phyloP scores from a whole-genome alignment of 129 eudicot genomes.

The Flaveria bidentis region DNA sequence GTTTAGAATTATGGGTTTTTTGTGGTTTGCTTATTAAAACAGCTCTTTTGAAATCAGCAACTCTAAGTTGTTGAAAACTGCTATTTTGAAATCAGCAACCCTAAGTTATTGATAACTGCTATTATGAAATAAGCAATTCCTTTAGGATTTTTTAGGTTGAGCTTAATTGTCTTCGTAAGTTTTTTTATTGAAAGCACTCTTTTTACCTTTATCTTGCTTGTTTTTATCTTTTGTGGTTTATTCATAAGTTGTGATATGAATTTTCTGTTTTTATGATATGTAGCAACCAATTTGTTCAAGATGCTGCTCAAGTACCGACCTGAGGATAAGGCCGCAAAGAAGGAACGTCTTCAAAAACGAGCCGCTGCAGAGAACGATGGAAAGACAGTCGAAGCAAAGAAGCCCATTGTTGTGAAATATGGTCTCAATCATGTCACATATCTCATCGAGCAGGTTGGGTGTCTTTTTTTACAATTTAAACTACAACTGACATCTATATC shows the following conservation, averaged over 20 bases:
- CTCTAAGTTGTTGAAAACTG: too few species aligned
- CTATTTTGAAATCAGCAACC: too few species aligned
- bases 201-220: too few species aligned
- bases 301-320: slow-evolving; percentile 91
- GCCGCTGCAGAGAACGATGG: slow-evolving; percentile 90
- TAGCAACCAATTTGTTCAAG: slow-evolving; percentile 86
- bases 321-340: slow-evolving; percentile 82
- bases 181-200: not conserved
- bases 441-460: slow-evolving; percentile 81
- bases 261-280: slow-evolving; percentile 8
- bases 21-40: not conserved
- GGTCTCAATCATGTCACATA: slow-evolving; percentile 87
- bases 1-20: not conserved
- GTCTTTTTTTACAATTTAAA: not conserved
- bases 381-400: slow-evolving; percentile 63
- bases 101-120: too few species aligned
- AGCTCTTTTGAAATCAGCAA: too few species aligned
- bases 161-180: not conserved
- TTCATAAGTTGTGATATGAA: not conserved
- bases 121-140: too few species aligned
- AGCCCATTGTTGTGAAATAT: slow-evolving; percentile 87
- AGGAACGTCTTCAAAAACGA: slow-evolving; percentile 65
- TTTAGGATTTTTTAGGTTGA: too few species aligned
- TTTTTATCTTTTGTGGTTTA: not conserved
- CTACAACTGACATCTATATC: not conserved